Evolutionary conservation across 2,329 filamentous ascomycete species (phyloP).

Genomic region (Arthrobotrys entomopaga): DNA sequence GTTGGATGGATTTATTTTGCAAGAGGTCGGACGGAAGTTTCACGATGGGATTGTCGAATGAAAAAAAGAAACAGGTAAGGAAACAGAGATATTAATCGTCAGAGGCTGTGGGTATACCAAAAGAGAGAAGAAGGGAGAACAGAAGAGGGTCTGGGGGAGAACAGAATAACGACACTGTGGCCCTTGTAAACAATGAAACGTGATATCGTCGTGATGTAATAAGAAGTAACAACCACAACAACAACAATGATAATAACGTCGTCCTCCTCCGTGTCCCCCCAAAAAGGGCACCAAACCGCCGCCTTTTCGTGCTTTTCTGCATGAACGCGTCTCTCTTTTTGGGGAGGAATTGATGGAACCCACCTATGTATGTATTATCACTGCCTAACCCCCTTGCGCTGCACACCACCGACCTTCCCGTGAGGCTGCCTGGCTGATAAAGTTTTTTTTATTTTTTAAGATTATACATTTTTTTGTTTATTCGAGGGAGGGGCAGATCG

Average conservation of each 20-base stretch:
- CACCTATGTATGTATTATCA: no score
- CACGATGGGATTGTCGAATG: constrained; percentile 15
- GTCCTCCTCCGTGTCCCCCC: not conserved
- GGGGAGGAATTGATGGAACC: not conserved
- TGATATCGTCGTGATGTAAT: constrained; percentile 53
- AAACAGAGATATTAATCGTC: no score
- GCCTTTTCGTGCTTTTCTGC: not conserved
- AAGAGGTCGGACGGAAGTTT: constrained; percentile 31
- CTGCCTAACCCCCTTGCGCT: not conserved
- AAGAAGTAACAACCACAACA: no score
- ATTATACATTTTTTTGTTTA: constrained; percentile 4
- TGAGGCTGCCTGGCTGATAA: constrained; percentile 17
- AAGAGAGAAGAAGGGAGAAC: no score
- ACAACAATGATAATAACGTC: constrained; percentile 12
- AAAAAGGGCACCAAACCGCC: not conserved
- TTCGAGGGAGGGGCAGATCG: not conserved
- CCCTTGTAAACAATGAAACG: constrained; percentile 22
- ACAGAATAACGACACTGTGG: not conserved
- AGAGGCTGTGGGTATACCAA: no score
- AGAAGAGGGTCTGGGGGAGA: not conserved
- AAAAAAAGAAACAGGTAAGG: constrained; percentile 21
- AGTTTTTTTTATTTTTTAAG: no score
- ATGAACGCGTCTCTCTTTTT: constrained; percentile 39
- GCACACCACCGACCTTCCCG: not conserved
- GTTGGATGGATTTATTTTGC: not conserved